Evolutionary conservation across 2,329 filamentous ascomycete genomes (phyloP), one percentile per base, ranked within the genome.

Genomic region (Colletotrichum truncatum): DNA sequence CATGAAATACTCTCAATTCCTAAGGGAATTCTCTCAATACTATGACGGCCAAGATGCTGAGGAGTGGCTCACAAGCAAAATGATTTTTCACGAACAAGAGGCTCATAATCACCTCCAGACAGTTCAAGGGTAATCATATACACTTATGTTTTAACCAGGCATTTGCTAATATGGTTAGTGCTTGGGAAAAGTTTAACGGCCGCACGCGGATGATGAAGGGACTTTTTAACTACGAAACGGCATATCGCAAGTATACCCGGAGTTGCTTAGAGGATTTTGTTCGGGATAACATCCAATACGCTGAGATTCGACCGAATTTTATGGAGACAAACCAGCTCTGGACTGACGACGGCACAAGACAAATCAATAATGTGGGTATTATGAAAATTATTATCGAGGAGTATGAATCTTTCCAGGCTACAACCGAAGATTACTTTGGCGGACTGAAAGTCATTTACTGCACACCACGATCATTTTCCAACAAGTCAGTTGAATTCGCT

Each of bases 131-230:
- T 89, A 77, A 73, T 82, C 30, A 41, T 14, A 49, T 14, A n/a
- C 12, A 5, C 3, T 6, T 23, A 1, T 45, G 21, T 26, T 3
- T 23, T 18, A 18, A 25, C 34, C 28, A 12, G 23, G 16, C 7
- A 30, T 28, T n/a, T 18, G 48, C 41, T 57, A 26, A 61, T 38
- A 68, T 71, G 32, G 70, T 67, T 46, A 85, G 85, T 6, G 82
- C 84, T 6, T 89, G 86, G 86, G 79, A 82, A 62, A 84, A 84
- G 70, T 94, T 93, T 75, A 91, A 92, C 68, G 84, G 85, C 51
- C 84, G 89, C 4, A 93, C 90, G 4, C 84, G 89, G 52, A 90
- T 90, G 79, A 91, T 92, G 84, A 92, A 93, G 72, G 90, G 90
- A 0, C 79, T 93, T 0, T 85, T 92, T 70, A 90, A 90, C 72